A percentile compares a stretch with the other conserved stretches of the same genome.
Conservation (phyloP, 306 rosid genomes). For the Biancaea sappan region DNA sequence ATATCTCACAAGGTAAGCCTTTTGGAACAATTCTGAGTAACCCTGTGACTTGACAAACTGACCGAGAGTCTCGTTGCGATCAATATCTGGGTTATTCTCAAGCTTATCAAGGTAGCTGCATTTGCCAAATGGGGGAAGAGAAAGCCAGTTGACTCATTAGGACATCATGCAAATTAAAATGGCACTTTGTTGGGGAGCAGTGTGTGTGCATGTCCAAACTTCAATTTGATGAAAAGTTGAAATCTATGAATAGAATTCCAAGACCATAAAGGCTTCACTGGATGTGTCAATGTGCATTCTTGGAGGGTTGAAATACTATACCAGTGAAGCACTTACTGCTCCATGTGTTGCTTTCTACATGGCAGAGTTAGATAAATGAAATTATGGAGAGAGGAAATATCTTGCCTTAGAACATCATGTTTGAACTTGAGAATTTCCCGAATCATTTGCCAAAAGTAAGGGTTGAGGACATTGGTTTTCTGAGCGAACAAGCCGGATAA, state of each 20-base stretch:
- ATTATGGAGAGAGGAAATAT: neutral
- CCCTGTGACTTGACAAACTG: constrained; percentile 65
- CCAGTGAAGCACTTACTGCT: neutral
- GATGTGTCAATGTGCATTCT: too few relatives aligned
- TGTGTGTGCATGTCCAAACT: too few relatives aligned
- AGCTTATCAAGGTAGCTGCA: constrained; percentile 71
- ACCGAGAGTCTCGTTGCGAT: constrained; percentile 68
- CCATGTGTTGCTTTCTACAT: neutral
- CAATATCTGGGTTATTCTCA: constrained; percentile 70
- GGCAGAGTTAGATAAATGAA: neutral
- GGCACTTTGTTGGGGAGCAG: neutral
- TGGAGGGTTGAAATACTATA: too few relatives aligned
- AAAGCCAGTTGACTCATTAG: constrained; percentile 1
- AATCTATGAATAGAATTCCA: too few relatives aligned
- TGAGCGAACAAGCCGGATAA: too few relatives aligned
- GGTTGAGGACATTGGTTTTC: too few relatives aligned
- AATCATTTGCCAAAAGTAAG: constrained; percentile 85
- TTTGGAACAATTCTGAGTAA: too few relatives aligned
- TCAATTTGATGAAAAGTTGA: too few relatives aligned
- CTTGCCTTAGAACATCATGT: constrained; percentile 68
- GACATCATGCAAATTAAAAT: neutral
- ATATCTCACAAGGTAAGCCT: constrained; percentile 78
- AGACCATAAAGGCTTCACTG: neutral
- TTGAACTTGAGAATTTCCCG: constrained; percentile 74
- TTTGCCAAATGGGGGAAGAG: neutral